Base-by-base conservation (phyloP, 768 basidiomycete genomes). In the Exidia glandulosa region DNA sequence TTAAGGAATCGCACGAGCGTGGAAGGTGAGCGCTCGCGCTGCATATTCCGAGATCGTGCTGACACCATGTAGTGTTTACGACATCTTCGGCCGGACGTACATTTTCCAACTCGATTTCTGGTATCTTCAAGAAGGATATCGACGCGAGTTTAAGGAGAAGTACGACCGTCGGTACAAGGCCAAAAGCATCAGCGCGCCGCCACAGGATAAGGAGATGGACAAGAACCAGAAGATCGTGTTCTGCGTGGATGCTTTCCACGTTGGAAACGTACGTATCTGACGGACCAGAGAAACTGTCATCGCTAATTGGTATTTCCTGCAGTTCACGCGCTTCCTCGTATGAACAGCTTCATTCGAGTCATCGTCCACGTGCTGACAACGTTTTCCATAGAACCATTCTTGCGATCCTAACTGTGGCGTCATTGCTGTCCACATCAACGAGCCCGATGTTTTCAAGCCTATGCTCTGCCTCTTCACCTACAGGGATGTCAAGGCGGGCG, bases 241-340 rank as follows among this genome's bases (percentile, higher is more conserved):
- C 63, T 76, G 77, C 14, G 84, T 94, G 2, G 93, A 95, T 72
- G 93, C 93, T 3, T 95, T 87, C 69, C 91, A 94, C 70, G 85
- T 81, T 23, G 88, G 88, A 12, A 91, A 91, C 70, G 88, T 91
- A 69, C 69, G 86, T 77, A 13, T 32, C 29, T 2, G 29, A 45
- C 60, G 56, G 14, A 36, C 56, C 14, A 31, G 29, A 27, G 41
- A 23, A 7, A 29, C 57, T 12, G n/a, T 52, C 19, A 32, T 3
- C 23, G 3, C 6, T 30, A 45, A 34, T 61, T 61, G 52, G 56
- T 29, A 47, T 19, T 32, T 10, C 23, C 27, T 61, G 12, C 64
- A 94, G 92, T 93, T 94, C 71, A 94, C 93, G n/a, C 82, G 93
- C 32, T 95, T 90, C 66, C 72, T 94, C 65, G 92, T 90, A 68